Conservation (phyloP, 163 green algal genomes). For the Chlamydomonas reinhardtii region DNA sequence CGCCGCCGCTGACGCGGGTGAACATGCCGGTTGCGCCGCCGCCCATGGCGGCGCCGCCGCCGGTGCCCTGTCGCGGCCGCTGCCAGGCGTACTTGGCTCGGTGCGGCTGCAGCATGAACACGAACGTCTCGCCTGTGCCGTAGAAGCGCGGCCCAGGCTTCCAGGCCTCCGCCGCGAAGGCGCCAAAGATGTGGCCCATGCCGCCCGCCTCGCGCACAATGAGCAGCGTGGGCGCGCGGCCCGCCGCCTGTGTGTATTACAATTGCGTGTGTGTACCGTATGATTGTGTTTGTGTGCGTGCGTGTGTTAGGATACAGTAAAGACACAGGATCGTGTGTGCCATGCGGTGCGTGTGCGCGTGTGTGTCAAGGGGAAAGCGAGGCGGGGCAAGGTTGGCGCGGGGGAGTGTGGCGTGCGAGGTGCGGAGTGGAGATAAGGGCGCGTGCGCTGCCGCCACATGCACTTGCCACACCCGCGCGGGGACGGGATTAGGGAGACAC, state of each 20-base stretch:
- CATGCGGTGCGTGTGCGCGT: too few relatives aligned
- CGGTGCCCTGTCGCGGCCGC: slow-evolving; percentile 15
- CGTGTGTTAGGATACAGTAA: too few relatives aligned
- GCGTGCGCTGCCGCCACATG: too few relatives aligned
- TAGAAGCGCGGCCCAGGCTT: slow-evolving; percentile 75
- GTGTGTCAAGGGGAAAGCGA: too few relatives aligned
- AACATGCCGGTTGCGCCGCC: neutral
- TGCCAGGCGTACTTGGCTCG: slow-evolving; percentile 42
- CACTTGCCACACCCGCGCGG: too few relatives aligned
- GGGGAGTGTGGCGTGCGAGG: too few relatives aligned
- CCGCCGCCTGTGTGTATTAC: slow-evolving; percentile 46
- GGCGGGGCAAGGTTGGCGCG: too few relatives aligned
- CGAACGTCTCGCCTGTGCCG: slow-evolving; percentile 83
- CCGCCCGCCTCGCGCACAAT: slow-evolving; percentile 63
- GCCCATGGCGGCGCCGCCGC: neutral
- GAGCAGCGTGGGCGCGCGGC: slow-evolving; percentile 63
- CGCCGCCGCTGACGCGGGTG: neutral
- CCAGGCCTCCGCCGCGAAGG: slow-evolving; percentile 80
- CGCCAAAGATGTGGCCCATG: slow-evolving; percentile 80
- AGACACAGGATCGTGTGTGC: too few relatives aligned
- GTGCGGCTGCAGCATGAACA: slow-evolving; percentile 75
- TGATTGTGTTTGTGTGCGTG: too few relatives aligned
- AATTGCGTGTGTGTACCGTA: too few relatives aligned
- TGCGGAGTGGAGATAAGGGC: too few relatives aligned
- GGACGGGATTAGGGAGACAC: too few relatives aligned